Conservation (phyloP, 768 basidiomycete genomes). For the Phylloporus sp. region DNA sequence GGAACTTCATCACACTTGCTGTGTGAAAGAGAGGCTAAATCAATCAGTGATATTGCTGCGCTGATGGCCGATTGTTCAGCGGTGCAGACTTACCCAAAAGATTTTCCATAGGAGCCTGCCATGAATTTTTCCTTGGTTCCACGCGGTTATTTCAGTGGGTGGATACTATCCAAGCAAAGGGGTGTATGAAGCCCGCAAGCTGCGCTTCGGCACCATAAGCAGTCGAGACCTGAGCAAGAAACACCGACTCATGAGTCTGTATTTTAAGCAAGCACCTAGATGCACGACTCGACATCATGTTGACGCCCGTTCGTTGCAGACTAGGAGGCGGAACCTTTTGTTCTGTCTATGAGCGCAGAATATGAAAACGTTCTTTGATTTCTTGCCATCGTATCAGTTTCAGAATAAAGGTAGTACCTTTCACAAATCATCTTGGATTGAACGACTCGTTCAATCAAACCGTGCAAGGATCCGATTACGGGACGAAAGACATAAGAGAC, state of each 20-base stretch:
- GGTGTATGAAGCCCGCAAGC: background rate
- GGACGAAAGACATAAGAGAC: background rate
- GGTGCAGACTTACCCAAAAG: background rate
- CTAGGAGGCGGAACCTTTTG: too few relatives aligned
- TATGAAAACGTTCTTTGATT: too few relatives aligned
- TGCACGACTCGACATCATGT: background rate
- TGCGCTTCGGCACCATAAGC: background rate
- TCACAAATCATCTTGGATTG: too few relatives aligned
- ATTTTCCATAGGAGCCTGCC: background rate
- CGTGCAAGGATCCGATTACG: too few relatives aligned
- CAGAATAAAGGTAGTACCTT: too few relatives aligned
- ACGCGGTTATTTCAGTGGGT: too few relatives aligned
- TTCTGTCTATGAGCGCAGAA: too few relatives aligned
- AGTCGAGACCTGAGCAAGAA: background rate
- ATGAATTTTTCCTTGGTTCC: background rate
- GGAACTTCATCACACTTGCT: constrained; percentile 1
- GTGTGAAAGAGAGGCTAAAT: background rate
- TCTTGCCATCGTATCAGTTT: too few relatives aligned
- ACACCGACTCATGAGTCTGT: too few relatives aligned
- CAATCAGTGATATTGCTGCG: constrained; percentile 1
- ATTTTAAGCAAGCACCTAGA: too few relatives aligned
- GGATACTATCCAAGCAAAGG: too few relatives aligned
- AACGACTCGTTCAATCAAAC: too few relatives aligned
- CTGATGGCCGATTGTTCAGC: background rate
- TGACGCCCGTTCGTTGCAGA: background rate